These are phyloP conservation scores for Saksenaea vasiformis DNA, from an alignment of 371 early-diverging fungal genomes.

Conservation along the genomic window DNA sequence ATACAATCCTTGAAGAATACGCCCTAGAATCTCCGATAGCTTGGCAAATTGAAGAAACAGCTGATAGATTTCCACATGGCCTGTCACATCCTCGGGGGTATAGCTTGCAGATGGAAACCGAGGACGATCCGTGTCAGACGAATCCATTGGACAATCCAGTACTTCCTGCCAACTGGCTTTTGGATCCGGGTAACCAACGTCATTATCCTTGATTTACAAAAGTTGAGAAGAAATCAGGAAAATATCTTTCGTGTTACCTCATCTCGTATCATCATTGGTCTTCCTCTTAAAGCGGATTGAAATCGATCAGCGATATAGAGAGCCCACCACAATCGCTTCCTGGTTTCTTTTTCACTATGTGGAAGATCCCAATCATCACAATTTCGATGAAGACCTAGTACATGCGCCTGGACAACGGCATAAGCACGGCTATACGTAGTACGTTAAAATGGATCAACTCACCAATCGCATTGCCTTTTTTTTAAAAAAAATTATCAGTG, in stretches of 20 bases:
- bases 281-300: conserved; percentile 43
- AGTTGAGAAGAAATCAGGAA: not conserved
- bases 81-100: conserved; percentile 23
- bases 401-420: conserved; percentile 30
- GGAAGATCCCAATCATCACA: conserved; percentile 51
- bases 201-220: conserved; percentile 33
- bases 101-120: conserved; percentile 42
- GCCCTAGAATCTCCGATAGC: conserved; percentile 45
- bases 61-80: conserved; percentile 35
- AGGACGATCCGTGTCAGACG: conserved; percentile 10
- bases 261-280: conserved; percentile 47
- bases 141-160: conserved; percentile 31
- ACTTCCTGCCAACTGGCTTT: conserved; percentile 41
- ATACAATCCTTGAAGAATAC: conserved; percentile 43
- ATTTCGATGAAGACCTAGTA: conserved; percentile 37
- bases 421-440: not conserved
- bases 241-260: conserved; percentile 23
- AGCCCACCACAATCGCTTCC: conserved; percentile 51
- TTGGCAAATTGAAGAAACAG: conserved; percentile 46
- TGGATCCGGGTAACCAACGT: conserved; percentile 43
- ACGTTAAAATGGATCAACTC: not conserved
- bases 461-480: conserved; percentile 33
- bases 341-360: conserved; percentile 41
- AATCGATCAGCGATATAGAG: conserved; percentile 47
- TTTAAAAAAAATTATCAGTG: not conserved